Conservation (phyloP, 208 protist species). For the Wallacemonas sp. region DNA sequence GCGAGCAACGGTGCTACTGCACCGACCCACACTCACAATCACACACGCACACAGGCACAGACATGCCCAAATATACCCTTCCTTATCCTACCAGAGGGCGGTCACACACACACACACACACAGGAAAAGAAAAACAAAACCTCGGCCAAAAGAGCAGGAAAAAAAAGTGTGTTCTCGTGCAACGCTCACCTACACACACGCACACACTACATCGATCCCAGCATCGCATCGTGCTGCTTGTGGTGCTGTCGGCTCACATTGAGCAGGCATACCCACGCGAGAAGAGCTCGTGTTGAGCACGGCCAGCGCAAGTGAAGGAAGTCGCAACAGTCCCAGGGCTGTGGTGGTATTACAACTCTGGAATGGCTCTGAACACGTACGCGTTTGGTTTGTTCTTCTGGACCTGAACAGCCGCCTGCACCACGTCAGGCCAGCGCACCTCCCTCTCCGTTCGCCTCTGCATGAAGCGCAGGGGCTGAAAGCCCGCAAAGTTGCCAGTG, state of each 20-base stretch:
- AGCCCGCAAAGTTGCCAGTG: slow-evolving; percentile 89
- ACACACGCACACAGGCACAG: not conserved
- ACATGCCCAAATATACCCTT: not conserved
- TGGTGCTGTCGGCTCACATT: too few relatives aligned
- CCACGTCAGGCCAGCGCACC: slow-evolving; percentile 90
- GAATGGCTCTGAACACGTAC: slow-evolving; percentile 90
- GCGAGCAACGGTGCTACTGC: not conserved
- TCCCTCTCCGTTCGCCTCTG: slow-evolving; percentile 89
- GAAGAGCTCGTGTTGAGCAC: too few relatives aligned
- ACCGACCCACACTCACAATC: not conserved
- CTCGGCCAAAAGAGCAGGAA: too few relatives aligned
- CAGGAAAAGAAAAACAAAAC: too few relatives aligned
- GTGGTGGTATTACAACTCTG: slow-evolving; percentile 86
- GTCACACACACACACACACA: too few relatives aligned
- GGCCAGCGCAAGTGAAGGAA: too few relatives aligned
- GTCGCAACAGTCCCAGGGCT: too few relatives aligned
- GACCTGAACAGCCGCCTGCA: slow-evolving; percentile 87
- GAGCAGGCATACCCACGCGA: too few relatives aligned
- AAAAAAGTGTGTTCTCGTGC: too few relatives aligned
- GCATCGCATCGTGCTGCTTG: too few relatives aligned
- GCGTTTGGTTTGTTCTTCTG: slow-evolving; percentile 83
- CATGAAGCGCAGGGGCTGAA: slow-evolving; percentile 90
- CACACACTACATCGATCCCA: too few relatives aligned
- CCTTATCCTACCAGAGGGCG: not conserved
- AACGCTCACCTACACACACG: too few relatives aligned